A percentile compares a stretch with the other conserved stretches of the same genome.
Conservation (phyloP, 495 filamentous ascomycete species). For the Penicillium maclennaniae region DNA sequence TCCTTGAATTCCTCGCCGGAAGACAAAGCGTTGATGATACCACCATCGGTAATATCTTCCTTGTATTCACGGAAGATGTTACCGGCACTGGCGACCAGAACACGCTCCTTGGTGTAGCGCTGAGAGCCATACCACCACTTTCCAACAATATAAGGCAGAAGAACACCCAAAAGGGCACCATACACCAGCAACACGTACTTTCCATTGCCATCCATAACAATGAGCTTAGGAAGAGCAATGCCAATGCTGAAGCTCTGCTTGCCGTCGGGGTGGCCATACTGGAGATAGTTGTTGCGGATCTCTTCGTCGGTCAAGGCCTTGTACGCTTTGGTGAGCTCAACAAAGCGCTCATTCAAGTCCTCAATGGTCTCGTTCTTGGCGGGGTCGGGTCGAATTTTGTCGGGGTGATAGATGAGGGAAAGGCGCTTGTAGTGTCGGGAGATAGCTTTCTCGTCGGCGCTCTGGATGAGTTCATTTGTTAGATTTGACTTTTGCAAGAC, state of each 20-base stretch:
- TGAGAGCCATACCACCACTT: slow-evolving; percentile 99
- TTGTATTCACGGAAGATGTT: slow-evolving; percentile 90
- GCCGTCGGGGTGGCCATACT: slow-evolving; percentile 94
- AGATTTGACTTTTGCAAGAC: not conserved
- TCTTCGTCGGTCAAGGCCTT: slow-evolving; percentile 97
- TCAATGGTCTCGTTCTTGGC: slow-evolving; percentile 87
- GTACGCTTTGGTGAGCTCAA: slow-evolving; percentile 94
- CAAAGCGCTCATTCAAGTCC: slow-evolving; percentile 77
- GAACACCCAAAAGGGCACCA: slow-evolving; percentile 76
- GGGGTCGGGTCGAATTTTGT: slow-evolving; percentile 80
- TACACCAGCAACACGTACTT: slow-evolving; percentile 95
- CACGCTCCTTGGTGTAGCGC: slow-evolving; percentile 82
- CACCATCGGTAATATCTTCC: slow-evolving; percentile 74
- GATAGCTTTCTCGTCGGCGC: slow-evolving; percentile 81
- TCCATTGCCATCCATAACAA: slow-evolving; percentile 86
- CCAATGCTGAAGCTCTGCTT: slow-evolving; percentile 98
- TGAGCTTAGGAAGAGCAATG: slow-evolving; percentile 90
- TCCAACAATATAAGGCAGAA: slow-evolving; percentile 90
- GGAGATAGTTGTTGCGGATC: slow-evolving; percentile 89
- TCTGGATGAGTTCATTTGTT: slow-evolving; percentile 42
- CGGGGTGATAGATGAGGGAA: slow-evolving; percentile 83
- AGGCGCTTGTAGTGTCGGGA: slow-evolving; percentile 83
- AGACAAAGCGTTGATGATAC: slow-evolving; percentile 74
- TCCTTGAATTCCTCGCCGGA: slow-evolving; percentile 77
- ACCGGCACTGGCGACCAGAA: slow-evolving; percentile 86